phyloP scores from a whole-genome alignment of 225 moss, liverwort and hornwort genomes.

The Polytrichum formosum region DNA sequence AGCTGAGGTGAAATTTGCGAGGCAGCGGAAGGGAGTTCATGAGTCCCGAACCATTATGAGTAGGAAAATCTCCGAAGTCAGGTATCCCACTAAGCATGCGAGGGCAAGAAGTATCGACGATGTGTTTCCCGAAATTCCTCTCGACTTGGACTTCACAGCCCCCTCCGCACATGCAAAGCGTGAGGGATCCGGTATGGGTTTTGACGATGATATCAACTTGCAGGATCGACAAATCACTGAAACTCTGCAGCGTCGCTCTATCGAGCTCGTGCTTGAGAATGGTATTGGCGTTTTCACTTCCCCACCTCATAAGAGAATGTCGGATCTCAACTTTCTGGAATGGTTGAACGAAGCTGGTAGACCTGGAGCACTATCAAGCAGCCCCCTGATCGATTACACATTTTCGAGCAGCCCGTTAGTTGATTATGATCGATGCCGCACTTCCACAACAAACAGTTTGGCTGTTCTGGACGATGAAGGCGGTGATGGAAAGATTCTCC shows the following conservation, averaged over 20 bases:
- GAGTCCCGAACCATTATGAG: not conserved
- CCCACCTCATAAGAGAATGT: conserved; percentile 7
- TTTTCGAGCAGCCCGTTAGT: conserved; percentile 15
- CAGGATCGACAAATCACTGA: not conserved
- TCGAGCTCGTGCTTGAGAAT: conserved; percentile 15
- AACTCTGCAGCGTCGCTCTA: conserved; percentile 5
- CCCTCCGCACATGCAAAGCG: not conserved
- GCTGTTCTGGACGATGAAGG: conserved; percentile 7
- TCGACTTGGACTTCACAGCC: conserved; percentile 6
- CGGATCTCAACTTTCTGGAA: conserved; percentile 26
- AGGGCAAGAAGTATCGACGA: conserved; percentile 35
- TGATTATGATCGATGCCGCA: conserved; percentile 10
- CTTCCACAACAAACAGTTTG: not conserved
- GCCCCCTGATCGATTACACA: conserved; percentile 22
- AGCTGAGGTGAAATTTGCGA: conserved; percentile 4
- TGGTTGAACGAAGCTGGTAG: conserved; percentile 1
- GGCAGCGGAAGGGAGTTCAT: not conserved
- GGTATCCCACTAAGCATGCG: conserved; percentile 8
- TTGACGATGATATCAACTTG: not conserved
- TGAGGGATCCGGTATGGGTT: not conserved
- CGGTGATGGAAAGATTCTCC: not conserved
- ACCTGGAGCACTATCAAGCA: conserved; percentile 24
- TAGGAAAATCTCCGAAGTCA: conserved; percentile 7
- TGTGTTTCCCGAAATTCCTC: conserved; percentile 36
- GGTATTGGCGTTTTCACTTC: not conserved